Percentiles rank a stretch among this genome's conserved stretches.
Evolutionary conservation across 495 filamentous ascomycete genomes (phyloP).

Genomic region (Parathielavia appendiculata): DNA sequence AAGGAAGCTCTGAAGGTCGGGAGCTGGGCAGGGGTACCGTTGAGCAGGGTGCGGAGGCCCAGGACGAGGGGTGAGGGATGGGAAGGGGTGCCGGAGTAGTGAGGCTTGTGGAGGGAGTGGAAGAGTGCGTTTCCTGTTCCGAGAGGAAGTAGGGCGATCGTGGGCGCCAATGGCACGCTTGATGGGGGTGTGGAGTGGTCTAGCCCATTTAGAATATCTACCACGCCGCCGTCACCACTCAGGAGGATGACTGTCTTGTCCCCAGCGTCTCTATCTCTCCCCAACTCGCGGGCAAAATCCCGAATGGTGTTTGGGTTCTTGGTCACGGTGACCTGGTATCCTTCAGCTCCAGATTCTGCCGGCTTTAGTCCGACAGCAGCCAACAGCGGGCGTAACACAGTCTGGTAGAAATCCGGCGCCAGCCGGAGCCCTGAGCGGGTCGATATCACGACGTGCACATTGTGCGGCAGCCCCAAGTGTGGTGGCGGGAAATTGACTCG

Average conservation of each 20-base stretch:
- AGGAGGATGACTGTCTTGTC: constrained; percentile 61
- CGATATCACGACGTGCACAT: constrained; percentile 66
- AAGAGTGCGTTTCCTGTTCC: constrained; percentile 91
- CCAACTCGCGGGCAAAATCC: constrained; percentile 51
- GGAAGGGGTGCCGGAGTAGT: constrained; percentile 13
- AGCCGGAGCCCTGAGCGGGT: constrained; percentile 63
- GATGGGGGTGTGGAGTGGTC: constrained; percentile 9
- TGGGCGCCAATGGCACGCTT: constrained; percentile 38
- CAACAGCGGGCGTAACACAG: constrained; percentile 56
- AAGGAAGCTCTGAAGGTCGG: constrained; percentile 59
- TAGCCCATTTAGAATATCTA: constrained; percentile 67
- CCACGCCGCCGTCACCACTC: constrained; percentile 78
- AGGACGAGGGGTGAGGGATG: constrained; percentile 33
- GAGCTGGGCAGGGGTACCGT: constrained; percentile 41
- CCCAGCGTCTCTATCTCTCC: constrained; percentile 28
- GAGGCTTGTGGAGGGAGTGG: constrained; percentile 52
- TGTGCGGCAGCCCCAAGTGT: constrained; percentile 29
- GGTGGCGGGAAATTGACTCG: constrained; percentile 24
- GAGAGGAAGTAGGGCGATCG: constrained; percentile 63
- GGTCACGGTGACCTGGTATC: constrained; percentile 54
- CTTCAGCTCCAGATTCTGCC: neutral
- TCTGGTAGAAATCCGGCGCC: constrained; percentile 52
- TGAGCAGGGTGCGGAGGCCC: constrained; percentile 55
- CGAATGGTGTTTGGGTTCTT: constrained; percentile 53
- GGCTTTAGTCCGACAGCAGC: constrained; percentile 13